A percentile compares a stretch with the other conserved stretches of the same genome.
These are phyloP conservation scores for Lactuca sativa DNA, from an alignment of 129 eudicot species.

Conservation along the genomic window DNA sequence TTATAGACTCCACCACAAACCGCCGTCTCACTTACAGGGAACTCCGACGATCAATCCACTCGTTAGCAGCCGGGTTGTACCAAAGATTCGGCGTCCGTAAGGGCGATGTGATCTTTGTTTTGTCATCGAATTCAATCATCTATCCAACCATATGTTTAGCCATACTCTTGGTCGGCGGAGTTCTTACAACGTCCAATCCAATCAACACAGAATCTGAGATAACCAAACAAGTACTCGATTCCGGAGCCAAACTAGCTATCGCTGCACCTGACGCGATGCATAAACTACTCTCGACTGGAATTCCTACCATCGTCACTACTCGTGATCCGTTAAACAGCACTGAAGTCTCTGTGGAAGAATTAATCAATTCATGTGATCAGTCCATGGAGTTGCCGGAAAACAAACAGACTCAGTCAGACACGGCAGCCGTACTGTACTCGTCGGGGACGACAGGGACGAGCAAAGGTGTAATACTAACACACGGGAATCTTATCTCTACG, in stretches of 20 bases:
- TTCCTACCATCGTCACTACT: slow-evolving; percentile 50
- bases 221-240: slow-evolving; percentile 59
- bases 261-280: slow-evolving; percentile 45
- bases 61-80: slow-evolving; percentile 56
- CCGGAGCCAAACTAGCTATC: slow-evolving; percentile 64
- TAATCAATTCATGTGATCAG: slow-evolving; percentile 46
- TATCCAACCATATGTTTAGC: slow-evolving; percentile 71
- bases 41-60: slow-evolving; percentile 49
- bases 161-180: slow-evolving; percentile 60
- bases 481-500: slow-evolving; percentile 49
- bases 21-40: slow-evolving; percentile 53
- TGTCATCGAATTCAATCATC: slow-evolving; percentile 64
- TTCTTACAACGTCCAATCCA: slow-evolving; percentile 69
- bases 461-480: slow-evolving; percentile 69
- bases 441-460: slow-evolving; percentile 82
- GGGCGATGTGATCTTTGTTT: slow-evolving; percentile 61
- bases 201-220: slow-evolving; percentile 59
- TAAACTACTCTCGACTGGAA: slow-evolving; percentile 40
- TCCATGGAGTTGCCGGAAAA: slow-evolving; percentile 37
- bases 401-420: slow-evolving; percentile 47
- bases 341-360: slow-evolving; percentile 48
- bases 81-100: slow-evolving; percentile 57
- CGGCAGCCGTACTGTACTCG: slow-evolving; percentile 67
- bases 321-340: slow-evolving; percentile 23
- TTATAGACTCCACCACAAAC: slow-evolving; percentile 54